A percentile compares a stretch with the other conserved stretches of the same genome.
phyloP scores from a whole-genome alignment of 495 filamentous ascomycete species.

The Lophiostoma macrostomum region DNA sequence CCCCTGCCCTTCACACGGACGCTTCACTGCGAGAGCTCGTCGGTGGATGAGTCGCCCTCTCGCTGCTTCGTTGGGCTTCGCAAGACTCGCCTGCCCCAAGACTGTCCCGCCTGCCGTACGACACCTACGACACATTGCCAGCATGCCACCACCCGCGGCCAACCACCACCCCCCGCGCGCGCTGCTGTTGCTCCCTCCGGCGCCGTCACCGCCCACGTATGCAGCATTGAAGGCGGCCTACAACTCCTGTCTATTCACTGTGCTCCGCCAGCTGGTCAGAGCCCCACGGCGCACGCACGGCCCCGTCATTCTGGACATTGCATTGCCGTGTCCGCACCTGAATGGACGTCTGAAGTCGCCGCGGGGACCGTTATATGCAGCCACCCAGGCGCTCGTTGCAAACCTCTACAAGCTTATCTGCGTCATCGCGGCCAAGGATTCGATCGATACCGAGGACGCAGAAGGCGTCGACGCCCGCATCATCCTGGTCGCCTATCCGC shows the following conservation, averaged over 20 bases:
- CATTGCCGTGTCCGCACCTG: constrained; percentile 53
- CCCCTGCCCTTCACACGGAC: not conserved
- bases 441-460: constrained; percentile 61
- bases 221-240: constrained; percentile 55
- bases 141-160: constrained; percentile 24
- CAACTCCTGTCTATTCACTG: constrained; percentile 51
- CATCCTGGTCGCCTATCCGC: constrained; percentile 63
- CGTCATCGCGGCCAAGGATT: constrained; percentile 59
- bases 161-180: constrained; percentile 6
- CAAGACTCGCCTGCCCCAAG: not conserved
- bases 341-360: constrained; percentile 43
- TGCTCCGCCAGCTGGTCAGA: constrained; percentile 42
- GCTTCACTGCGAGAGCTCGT: not conserved
- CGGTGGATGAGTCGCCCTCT: not conserved
- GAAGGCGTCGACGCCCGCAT: constrained; percentile 76
- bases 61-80: not conserved
- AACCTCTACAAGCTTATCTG: constrained; percentile 75
- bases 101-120: too few species aligned
- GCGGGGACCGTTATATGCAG: constrained; percentile 56
- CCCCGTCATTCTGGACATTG: constrained; percentile 50
- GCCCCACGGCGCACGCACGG: constrained; percentile 34
- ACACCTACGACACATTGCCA: constrained; percentile 13
- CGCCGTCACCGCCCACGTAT: constrained; percentile 48
- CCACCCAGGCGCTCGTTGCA: constrained; percentile 68
- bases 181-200: constrained; percentile 57